Base-by-base conservation (phyloP, 2,329 filamentous ascomycete genomes). In the Aspergillus fijiensis region DNA sequence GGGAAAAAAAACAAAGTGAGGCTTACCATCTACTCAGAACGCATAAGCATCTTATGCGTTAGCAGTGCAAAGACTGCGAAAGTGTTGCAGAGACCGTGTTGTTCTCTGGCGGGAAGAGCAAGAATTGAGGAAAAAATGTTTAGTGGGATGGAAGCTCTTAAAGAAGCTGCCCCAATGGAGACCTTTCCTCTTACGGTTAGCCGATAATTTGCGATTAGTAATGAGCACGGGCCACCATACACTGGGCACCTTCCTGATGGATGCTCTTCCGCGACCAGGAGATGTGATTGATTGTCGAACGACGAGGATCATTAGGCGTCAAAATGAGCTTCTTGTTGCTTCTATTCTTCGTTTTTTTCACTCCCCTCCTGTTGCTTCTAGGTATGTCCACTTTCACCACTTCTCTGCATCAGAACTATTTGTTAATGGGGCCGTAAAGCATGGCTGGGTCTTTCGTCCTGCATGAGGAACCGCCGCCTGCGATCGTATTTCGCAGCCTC, bases 391-490 rank as follows among this genome's bases (percentile, higher is more conserved):
- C 48, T 31, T 58, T n/a, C 47, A 21, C 16, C 25, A 23, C 12
- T 56, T 6, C 11, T 29, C 27, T 7, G 27, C 27, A 29, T 7
- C 27, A 9, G n/a, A 6, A 35, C 27, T 14, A 35, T 25, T 49
- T 48, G 54, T 68, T 73, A 60, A 76, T 66, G 33, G 27, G 9
- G 67, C 49, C 45, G 11, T 48, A 58, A 61, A 76, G 82, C 72
- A 45, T 84, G 81, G 67, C 79, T 86, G 49, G 81, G 79, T 45
- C 71, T 85, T 42, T 85, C 83, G 2, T 84, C 82, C 9, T 86
- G 82, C 63, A 73, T 85, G 48, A 84, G 84, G 25, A 80, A 83
- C 63, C 74, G 39, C 14, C 39, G 77, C 35, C 77, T 85, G 63
- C 81, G 82, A 52, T 78, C 80, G 47, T 79, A 78, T 57, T 74